These are phyloP conservation scores for Lichenothelia convexa DNA, from an alignment of 495 filamentous ascomycete species.

Conservation along the genomic window DNA sequence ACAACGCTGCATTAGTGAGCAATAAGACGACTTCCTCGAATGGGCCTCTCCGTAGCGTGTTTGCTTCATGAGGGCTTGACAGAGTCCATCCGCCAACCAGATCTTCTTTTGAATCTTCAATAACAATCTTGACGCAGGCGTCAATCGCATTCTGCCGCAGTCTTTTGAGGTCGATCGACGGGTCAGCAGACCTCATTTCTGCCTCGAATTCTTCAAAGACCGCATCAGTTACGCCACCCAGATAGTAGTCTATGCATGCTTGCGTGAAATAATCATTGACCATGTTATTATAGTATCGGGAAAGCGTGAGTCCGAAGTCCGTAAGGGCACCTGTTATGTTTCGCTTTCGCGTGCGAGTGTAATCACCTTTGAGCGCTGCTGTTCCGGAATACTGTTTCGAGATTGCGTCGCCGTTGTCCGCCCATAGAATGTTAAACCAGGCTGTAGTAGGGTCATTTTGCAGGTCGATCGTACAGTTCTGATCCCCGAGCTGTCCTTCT, in stretches of 20 bases:
- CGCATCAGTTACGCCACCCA: slow-evolving; percentile 63
- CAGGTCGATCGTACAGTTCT: slow-evolving; percentile 51
- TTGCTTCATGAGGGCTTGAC: slow-evolving; percentile 45
- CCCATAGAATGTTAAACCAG: slow-evolving; percentile 94
- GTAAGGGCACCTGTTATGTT: slow-evolving; percentile 82
- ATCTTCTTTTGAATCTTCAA: slow-evolving; percentile 67
- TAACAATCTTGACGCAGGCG: slow-evolving; percentile 60
- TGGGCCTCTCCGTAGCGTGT: slow-evolving; percentile 43
- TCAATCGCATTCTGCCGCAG: slow-evolving; percentile 82
- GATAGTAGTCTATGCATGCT: slow-evolving; percentile 80
- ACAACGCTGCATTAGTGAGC: slow-evolving; percentile 67
- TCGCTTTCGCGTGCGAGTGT: slow-evolving; percentile 74
- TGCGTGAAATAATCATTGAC: slow-evolving; percentile 95
- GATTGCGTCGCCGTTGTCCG: slow-evolving; percentile 74
- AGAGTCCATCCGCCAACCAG: slow-evolving; percentile 74
- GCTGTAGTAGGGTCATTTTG: slow-evolving; percentile 52
- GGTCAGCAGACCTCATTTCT: slow-evolving; percentile 73
- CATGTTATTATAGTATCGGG: slow-evolving; percentile 56
- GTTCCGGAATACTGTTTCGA: slow-evolving; percentile 65
- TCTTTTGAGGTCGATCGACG: slow-evolving; percentile 64
- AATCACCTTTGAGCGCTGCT: slow-evolving; percentile 87
- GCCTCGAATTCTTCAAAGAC: slow-evolving; percentile 87
- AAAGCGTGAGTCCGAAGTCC: slow-evolving; percentile 79
- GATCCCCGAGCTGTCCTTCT: slow-evolving; percentile 53
- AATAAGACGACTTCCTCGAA: slow-evolving; percentile 76